These are phyloP conservation scores for Pleurotus salmoneostramineus DNA, from an alignment of 768 basidiomycete genomes.

Conservation along the genomic window DNA sequence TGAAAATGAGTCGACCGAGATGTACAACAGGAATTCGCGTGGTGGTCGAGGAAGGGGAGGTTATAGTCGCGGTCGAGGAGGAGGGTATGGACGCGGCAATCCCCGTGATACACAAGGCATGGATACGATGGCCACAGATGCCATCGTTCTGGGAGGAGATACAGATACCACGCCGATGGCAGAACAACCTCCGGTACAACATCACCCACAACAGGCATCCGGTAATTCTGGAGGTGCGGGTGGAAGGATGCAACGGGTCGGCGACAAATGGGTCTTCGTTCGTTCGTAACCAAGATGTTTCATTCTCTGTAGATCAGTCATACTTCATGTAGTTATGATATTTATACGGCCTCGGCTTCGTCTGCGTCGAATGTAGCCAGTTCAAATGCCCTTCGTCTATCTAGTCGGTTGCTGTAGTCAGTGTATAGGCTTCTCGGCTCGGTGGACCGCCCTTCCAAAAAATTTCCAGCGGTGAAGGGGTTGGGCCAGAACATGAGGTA, in stretches of 20 bases:
- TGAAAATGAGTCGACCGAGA: not conserved
- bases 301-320: conserved; percentile 16
- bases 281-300: conserved; percentile 21
- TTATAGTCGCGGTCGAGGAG: conserved; percentile 17
- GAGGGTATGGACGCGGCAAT: conserved; percentile 38
- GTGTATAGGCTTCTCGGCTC: conserved; percentile 42
- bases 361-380: conserved; percentile 40
- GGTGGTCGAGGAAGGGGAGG: conserved; percentile 36
- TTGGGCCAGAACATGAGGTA: conserved; percentile 67
- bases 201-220: conserved; percentile 11
- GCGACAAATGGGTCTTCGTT: conserved; percentile 72
- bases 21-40: conserved; percentile 18
- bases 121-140: conserved; percentile 44
- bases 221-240: conserved; percentile 24
- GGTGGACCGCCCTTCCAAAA: conserved; percentile 22
- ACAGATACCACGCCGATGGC: conserved; percentile 14
- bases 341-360: conserved; percentile 33
- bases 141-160: conserved; percentile 54
- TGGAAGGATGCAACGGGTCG: conserved; percentile 65
- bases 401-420: conserved; percentile 16
- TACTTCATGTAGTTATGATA: conserved; percentile 19
- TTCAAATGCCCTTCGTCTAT: conserved; percentile 38
- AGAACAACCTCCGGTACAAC: conserved; percentile 10
- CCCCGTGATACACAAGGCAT: conserved; percentile 38
- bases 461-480: conserved; percentile 44